phyloP scores from a whole-genome alignment of 495 filamentous ascomycete species.

The Trichoderma asperelloides region DNA sequence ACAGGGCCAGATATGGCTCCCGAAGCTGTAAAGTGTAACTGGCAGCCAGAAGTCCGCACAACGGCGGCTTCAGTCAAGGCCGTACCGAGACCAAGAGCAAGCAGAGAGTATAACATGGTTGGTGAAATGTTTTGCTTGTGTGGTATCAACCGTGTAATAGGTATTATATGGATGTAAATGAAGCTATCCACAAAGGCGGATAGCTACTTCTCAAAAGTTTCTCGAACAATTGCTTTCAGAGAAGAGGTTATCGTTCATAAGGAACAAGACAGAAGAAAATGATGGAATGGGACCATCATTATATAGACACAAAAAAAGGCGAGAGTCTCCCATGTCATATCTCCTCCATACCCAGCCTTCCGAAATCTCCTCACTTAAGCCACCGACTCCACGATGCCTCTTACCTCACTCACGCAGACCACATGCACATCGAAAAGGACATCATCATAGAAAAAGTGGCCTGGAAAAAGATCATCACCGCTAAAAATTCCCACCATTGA shows the following conservation, averaged over 20 bases:
- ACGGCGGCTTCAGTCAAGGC: not conserved
- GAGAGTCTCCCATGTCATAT: not conserved
- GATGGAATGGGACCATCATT: not conserved
- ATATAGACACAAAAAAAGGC: not conserved
- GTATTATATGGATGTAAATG: not conserved
- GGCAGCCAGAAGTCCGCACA: not conserved
- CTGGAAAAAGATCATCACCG: not conserved
- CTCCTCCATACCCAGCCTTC: not conserved
- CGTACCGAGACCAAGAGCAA: not conserved
- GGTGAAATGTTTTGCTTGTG: not conserved
- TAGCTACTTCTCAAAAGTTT: not conserved
- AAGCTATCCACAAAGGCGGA: not conserved
- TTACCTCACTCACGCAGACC: not conserved
- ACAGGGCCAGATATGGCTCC: slow-evolving; percentile 3
- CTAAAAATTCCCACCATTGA: not conserved
- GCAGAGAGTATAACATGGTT: not conserved
- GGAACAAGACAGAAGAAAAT: not conserved
- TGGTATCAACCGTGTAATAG: not conserved
- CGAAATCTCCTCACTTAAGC: not conserved
- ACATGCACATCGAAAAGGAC: not conserved
- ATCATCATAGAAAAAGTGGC: not conserved
- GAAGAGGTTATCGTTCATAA: not conserved
- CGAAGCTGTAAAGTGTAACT: not conserved
- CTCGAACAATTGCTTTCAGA: not conserved
- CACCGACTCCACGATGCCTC: slow-evolving; percentile 1